These are phyloP conservation scores for Fusarium sp. DNA, from an alignment of 2,329 filamentous ascomycete genomes.

Conservation along the genomic window DNA sequence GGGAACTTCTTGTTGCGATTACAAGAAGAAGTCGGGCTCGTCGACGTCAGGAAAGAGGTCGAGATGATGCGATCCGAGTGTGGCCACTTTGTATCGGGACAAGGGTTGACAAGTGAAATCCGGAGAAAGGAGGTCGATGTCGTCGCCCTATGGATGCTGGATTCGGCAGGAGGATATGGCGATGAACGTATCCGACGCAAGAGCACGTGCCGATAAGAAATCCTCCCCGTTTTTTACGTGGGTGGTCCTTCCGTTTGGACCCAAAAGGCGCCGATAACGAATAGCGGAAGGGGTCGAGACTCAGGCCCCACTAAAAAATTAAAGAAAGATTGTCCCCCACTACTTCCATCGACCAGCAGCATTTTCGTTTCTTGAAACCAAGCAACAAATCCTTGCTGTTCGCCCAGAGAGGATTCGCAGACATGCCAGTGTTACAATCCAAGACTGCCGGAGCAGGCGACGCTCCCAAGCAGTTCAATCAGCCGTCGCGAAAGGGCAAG, in stretches of 20 bases:
- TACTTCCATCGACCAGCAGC: slow-evolving; percentile 36
- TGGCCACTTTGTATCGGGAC: slow-evolving; percentile 33
- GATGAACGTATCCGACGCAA: slow-evolving; percentile 32
- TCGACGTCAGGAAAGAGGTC: not conserved
- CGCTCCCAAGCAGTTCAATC: slow-evolving; percentile 84
- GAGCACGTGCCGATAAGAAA: slow-evolving; percentile 44
- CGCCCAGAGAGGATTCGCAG: slow-evolving; percentile 28
- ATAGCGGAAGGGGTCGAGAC: slow-evolving; percentile 20
- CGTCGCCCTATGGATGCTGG: slow-evolving; percentile 35
- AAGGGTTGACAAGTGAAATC: slow-evolving; percentile 30
- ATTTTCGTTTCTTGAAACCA: slow-evolving; percentile 30
- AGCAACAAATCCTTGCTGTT: slow-evolving; percentile 23
- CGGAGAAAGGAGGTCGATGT: slow-evolving; percentile 45
- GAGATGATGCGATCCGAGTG: slow-evolving; percentile 27
- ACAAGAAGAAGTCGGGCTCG: slow-evolving; percentile 6
- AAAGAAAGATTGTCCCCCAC: slow-evolving; percentile 44
- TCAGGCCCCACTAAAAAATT: slow-evolving; percentile 46
- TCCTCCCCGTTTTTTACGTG: slow-evolving; percentile 18
- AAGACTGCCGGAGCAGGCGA: slow-evolving; percentile 59
- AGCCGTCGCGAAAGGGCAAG: slow-evolving; percentile 95
- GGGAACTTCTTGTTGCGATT: slow-evolving; percentile 9
- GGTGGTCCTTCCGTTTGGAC: not conserved
- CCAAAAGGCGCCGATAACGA: not conserved
- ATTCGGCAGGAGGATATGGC: slow-evolving; percentile 45
- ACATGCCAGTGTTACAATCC: slow-evolving; percentile 66